Percentiles rank a stretch among this genome's conserved stretches.
These are phyloP conservation scores for Barnettozyma vustinii DNA, from an alignment of 805 yeast genomes.

Conservation along the genomic window DNA sequence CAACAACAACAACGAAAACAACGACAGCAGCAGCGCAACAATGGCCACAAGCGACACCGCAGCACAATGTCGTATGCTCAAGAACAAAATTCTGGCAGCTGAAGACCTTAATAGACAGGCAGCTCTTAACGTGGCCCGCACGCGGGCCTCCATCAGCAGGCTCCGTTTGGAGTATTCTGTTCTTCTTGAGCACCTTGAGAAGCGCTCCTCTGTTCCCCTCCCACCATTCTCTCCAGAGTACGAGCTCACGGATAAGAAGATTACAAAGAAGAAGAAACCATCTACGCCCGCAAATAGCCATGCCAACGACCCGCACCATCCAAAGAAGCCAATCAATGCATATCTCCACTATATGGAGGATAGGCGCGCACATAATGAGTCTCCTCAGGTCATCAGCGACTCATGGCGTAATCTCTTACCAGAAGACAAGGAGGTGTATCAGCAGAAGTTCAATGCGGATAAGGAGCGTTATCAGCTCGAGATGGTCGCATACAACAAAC, in stretches of 20 bases:
- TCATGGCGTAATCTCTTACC: slow-evolving; percentile 76
- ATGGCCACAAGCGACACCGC: not conserved
- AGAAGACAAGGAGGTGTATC: slow-evolving; percentile 66
- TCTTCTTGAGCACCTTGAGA: slow-evolving; percentile 73
- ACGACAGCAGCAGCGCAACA: not conserved
- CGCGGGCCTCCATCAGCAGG: slow-evolving; percentile 70
- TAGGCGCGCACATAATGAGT: slow-evolving; percentile 1
- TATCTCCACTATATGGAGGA: slow-evolving; percentile 40
- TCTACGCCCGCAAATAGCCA: slow-evolving; percentile 15
- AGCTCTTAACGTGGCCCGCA: slow-evolving; percentile 69
- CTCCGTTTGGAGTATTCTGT: slow-evolving; percentile 79
- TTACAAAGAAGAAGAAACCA: slow-evolving; percentile 23
- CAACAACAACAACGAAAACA: not conserved
- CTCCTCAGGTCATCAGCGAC: slow-evolving; percentile 38
- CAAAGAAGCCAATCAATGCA: slow-evolving; percentile 88
- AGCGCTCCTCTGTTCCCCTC: slow-evolving; percentile 30
- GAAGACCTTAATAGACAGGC: slow-evolving; percentile 76
- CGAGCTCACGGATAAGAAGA: slow-evolving; percentile 17
- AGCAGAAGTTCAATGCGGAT: slow-evolving; percentile 72
- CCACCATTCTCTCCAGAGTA: slow-evolving; percentile 12
- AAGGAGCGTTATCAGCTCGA: slow-evolving; percentile 69
- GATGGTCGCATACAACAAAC: slow-evolving; percentile 47
- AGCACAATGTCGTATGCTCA: slow-evolving; percentile 58
- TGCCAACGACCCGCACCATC: slow-evolving; percentile 75
- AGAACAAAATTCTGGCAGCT: slow-evolving; percentile 60